These are phyloP conservation scores for Ceratocystis eucalypticola DNA, from an alignment of 2,329 filamentous ascomycete genomes.

Conservation along the genomic window DNA sequence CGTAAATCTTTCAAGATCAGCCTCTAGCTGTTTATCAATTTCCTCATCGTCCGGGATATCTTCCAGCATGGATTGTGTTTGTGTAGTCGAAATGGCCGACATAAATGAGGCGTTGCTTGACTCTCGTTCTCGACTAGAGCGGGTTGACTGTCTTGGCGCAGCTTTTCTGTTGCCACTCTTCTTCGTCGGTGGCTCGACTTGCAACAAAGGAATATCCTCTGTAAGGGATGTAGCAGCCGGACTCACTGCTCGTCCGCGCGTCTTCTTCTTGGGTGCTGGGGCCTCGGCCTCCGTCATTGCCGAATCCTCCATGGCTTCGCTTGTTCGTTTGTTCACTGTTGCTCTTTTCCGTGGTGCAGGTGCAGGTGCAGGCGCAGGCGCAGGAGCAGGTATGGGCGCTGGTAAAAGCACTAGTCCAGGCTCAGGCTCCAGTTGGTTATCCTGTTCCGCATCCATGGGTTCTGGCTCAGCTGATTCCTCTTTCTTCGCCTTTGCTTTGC, in stretches of 20 bases:
- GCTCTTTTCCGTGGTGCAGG: conserved; percentile 31
- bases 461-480: conserved; percentile 38
- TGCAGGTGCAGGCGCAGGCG: conserved; percentile 20
- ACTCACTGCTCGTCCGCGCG: conserved; percentile 38
- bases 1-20: conserved; percentile 45
- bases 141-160: conserved; percentile 31
- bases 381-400: neutral
- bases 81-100: conserved; percentile 38
- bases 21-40: conserved; percentile 51
- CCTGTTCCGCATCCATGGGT: neutral
- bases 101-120: conserved; percentile 35
- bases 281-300: conserved; percentile 31
- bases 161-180: conserved; percentile 29
- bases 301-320: conserved; percentile 43
- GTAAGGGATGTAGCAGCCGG: conserved; percentile 27
- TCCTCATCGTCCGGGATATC: conserved; percentile 47
- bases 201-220: neutral
- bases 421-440: neutral
- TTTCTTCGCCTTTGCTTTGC: conserved; percentile 34
- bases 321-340: conserved; percentile 47
- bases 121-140: conserved; percentile 15
- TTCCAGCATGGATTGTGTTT: conserved; percentile 28
- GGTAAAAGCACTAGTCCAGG: neutral
- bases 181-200: conserved; percentile 21
- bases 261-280: conserved; percentile 46